Conservation (phyloP, 73 alveolate species). For the Paraurostyla sp. region DNA sequence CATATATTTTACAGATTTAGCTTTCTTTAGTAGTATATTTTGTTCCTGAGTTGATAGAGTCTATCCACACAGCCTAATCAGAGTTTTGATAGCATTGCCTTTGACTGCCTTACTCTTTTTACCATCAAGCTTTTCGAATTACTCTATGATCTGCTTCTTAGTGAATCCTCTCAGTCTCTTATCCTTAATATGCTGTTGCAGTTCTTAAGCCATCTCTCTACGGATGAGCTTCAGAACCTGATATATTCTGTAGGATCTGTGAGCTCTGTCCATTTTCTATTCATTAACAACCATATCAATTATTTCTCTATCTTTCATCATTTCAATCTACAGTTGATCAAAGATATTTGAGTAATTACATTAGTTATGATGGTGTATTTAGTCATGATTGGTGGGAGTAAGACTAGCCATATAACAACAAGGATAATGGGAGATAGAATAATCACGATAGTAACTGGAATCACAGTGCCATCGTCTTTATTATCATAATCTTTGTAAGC, state of each 20-base stretch:
- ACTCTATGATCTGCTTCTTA: slow-evolving; percentile 49
- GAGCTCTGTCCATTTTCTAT: slow-evolving; percentile 45
- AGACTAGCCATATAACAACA: neutral
- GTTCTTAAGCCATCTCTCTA: slow-evolving; percentile 60
- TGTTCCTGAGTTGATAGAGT: slow-evolving; percentile 37
- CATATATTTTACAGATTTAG: slow-evolving; percentile 28
- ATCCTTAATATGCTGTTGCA: slow-evolving; percentile 32
- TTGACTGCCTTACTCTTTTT: neutral
- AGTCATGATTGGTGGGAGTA: slow-evolving; percentile 16
- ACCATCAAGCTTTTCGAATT: slow-evolving; percentile 11
- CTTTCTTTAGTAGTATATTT: slow-evolving; percentile 47
- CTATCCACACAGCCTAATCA: slow-evolving; percentile 64
- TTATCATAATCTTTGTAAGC: slow-evolving; percentile 23
- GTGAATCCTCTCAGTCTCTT: slow-evolving; percentile 30
- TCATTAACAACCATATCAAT: slow-evolving; percentile 52
- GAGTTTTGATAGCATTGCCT: slow-evolving; percentile 22
- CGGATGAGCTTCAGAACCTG: slow-evolving; percentile 70
- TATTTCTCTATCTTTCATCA: slow-evolving; percentile 72
- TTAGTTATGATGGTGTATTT: slow-evolving; percentile 54
- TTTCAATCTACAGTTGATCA: slow-evolving; percentile 55
- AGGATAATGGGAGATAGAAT: slow-evolving; percentile 15
- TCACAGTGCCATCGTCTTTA: neutral
- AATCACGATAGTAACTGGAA: neutral
- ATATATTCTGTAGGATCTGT: slow-evolving; percentile 59
- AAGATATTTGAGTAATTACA: neutral